Evolutionary conservation across 192 early-diverging fungal species (phyloP), one percentile per base, ranked within the genome.

Genomic region (Borealophlyctis nickersoniae): DNA sequence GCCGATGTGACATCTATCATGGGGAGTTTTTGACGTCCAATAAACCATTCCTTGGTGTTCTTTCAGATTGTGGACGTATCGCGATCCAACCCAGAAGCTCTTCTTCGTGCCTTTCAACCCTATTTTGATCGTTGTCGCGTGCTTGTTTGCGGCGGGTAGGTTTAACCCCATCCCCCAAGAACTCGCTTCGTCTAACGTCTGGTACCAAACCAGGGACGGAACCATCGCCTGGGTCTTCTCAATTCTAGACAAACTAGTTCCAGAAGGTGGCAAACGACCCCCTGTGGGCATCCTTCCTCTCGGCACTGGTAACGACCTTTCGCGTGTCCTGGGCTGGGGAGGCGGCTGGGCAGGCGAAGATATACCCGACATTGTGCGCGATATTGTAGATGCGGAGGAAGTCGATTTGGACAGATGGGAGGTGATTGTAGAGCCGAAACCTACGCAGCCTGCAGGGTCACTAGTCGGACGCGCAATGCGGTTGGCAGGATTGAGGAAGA

Each of bases 291-390:
- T 81, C 14, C 36, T 81, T 7, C 79, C 79, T 19, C 56, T 79
- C n/a, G 79, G 79, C 39, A 81, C 79, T 24, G 79, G 79, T 9
- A 81, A 81, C 45, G 79, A 81, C 62, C 72, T 81, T 27, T 70
- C 77, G 3, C 58, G 74, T 19, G 74, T 80, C 4, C 62, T 81
- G 13, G 73, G 77, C 24, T 71, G 69, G 69, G 69, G 69, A 23
- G 69, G 69, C 55, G 69, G 69, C 4, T 71, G 69, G 69, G 52
- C 56, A 22, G 69, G 63, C 36, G 24, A 51, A 7, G 48, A 56
- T 2, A 51, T 71, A 5, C 14, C 24, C 9, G 63, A 60, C 9
- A 71, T 71, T 36, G 60, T 71, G 24, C 62, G 63, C 3, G 69
- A 59, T 14, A 55, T 71, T n/a, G 56, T 54, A 14, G 24, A 22